phyloP scores from a whole-genome alignment of 805 yeast genomes.

The Isabelozyma heimii region DNA sequence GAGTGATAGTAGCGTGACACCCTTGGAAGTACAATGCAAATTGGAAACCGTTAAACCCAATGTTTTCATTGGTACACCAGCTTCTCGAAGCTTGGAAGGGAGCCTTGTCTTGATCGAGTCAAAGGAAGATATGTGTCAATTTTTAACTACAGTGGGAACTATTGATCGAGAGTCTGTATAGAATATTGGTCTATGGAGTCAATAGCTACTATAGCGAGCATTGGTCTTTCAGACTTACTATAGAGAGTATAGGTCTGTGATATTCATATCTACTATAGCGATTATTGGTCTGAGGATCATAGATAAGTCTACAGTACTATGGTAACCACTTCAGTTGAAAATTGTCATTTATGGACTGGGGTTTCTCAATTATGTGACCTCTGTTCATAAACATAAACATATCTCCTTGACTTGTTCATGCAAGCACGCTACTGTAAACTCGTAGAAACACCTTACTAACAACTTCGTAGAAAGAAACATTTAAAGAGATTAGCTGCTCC shows the following conservation, averaged over 20 bases:
- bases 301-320: too few relatives aligned
- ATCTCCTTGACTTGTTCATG: neutral
- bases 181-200: neutral
- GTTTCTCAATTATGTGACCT: too few relatives aligned
- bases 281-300: too few relatives aligned
- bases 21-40: neutral
- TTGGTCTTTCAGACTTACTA: neutral
- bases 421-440: neutral
- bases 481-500: slow-evolving; percentile 99
- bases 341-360: too few relatives aligned
- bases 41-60: slow-evolving; percentile 3
- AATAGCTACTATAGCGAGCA: neutral
- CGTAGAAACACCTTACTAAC: slow-evolving; percentile 21
- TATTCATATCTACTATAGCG: too few relatives aligned
- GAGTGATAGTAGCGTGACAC: neutral
- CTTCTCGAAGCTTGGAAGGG: slow-evolving; percentile 34
- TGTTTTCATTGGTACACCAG: slow-evolving; percentile 8
- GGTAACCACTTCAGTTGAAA: too few relatives aligned
- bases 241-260: too few relatives aligned
- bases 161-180: neutral
- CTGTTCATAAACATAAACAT: neutral
- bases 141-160: neutral
- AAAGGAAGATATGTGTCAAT: slow-evolving; percentile 3
- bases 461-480: slow-evolving; percentile 80
- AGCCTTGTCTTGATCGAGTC: slow-evolving; percentile 44